Evolutionary conservation across 352 stramenopile genomes (phyloP), one percentile per base, ranked within the genome.

Genomic region (Globisporangium spiculum): DNA sequence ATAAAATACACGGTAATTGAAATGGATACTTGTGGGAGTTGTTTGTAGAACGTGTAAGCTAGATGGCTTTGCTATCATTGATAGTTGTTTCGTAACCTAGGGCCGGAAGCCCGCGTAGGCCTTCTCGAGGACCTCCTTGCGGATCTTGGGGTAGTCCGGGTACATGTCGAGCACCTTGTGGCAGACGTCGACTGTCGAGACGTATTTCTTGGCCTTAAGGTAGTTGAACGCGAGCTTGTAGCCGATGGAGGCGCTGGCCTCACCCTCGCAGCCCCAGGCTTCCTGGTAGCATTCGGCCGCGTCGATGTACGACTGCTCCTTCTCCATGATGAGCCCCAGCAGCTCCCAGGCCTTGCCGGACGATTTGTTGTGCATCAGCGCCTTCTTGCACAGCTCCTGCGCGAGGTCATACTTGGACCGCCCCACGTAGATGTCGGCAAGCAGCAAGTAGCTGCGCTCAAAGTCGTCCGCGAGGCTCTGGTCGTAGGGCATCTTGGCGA

Each of bases 201-300:
- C 90, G 59, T 86, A 95, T 55, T 93, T 91, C 68, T 94, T 94
- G 36, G 93, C 91, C 75, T 98, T 98, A 56, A 98, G 81, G 76
- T 98, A 98, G 70, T 98, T 98, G 75, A 98, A 98, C 6, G 92
- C 94, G 1, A 98, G 77, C 71, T 98, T 98, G 74, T 97, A 98
- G 27, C 92, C 96, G 57, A 98, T 94, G 9, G 76, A 81, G 7
- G 96, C 92, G 30, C 87, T 96, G 0, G 90, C 87, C 68, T 98
- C 87, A 48, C 83, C 83, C 54, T 92, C 84, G 61, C 83, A 94
- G 46, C 73, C 87, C 86, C 84, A 94, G 16, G 86, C 86, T 70
- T 98, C 92, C 61, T 98, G 83, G 64, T 98, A 98, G 68, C 87
- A 96, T 62, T 98, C 93, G 34, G 93, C 90, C 0, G 96, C 94